Percentiles rank a stretch among this genome's conserved stretches.
These are phyloP conservation scores for Thelonectria rubi DNA, from an alignment of 2,329 filamentous ascomycete genomes.

Conservation along the genomic window DNA sequence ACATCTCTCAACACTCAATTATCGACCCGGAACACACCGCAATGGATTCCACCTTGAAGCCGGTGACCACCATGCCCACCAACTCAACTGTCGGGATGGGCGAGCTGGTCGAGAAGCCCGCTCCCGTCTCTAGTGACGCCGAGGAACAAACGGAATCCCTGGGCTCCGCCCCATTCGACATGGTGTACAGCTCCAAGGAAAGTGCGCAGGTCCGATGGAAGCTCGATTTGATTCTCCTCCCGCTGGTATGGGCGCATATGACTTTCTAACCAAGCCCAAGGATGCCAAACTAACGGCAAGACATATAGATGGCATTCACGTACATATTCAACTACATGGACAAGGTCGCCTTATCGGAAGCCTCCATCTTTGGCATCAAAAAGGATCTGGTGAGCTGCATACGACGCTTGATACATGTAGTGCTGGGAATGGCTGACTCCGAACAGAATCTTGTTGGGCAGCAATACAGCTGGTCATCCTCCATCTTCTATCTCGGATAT, in stretches of 20 bases:
- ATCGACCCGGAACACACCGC: too few relatives aligned
- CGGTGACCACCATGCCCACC: too few relatives aligned
- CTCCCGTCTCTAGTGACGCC: too few relatives aligned
- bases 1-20: too few relatives aligned
- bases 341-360: conserved; percentile 9
- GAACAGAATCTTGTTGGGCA: conserved; percentile 36
- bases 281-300: neutral
- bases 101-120: too few relatives aligned
- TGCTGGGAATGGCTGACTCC: neutral
- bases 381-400: neutral
- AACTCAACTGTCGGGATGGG: too few relatives aligned
- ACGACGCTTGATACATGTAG: neutral
- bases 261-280: neutral
- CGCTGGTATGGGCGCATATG: neutral
- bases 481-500: conserved; percentile 61
- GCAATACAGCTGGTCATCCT: conserved; percentile 59
- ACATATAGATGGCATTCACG: neutral
- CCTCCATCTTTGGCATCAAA: conserved; percentile 6
- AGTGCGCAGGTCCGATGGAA: conserved; percentile 2
- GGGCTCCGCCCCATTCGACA: too few relatives aligned
- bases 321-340: conserved; percentile 8
- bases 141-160: too few relatives aligned
- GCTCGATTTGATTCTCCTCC: conserved; percentile 1
- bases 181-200: too few relatives aligned
- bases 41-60: too few relatives aligned